Evolutionary conservation across 2,329 filamentous ascomycete species (phyloP).

Genomic region (Colletotrichum navitas): DNA sequence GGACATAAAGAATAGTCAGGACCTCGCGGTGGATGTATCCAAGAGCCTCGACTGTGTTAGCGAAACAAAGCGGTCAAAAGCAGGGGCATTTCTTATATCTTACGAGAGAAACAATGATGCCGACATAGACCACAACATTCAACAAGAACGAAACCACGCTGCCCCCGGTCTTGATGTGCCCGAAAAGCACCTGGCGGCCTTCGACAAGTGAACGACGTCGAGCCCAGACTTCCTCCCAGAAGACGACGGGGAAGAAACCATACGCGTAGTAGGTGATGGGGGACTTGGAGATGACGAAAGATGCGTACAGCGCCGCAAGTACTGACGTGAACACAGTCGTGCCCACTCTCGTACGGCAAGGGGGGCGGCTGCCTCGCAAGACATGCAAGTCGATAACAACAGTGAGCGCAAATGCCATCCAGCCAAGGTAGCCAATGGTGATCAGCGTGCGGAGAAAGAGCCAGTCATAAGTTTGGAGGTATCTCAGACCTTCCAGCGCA

Average conservation of each 20-base stretch:
- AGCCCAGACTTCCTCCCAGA: conserved; percentile 96
- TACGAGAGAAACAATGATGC: conserved; percentile 82
- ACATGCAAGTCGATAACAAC: conserved; percentile 92
- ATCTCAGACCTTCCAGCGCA: conserved; percentile 85
- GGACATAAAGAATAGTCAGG: conserved; percentile 82
- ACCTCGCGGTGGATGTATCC: conserved; percentile 94
- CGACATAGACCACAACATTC: conserved; percentile 76
- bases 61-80: not conserved
- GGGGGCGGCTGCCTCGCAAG: conserved; percentile 75
- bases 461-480: conserved; percentile 99
- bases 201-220: conserved; percentile 76
- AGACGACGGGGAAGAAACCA: conserved; percentile 89
- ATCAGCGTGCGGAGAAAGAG: conserved; percentile 91
- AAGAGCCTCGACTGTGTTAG: conserved; percentile 72
- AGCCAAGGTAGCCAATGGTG: conserved; percentile 91
- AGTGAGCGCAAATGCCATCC: conserved; percentile 92
- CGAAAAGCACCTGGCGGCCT: conserved; percentile 77
- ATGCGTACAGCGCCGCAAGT: conserved; percentile 81
- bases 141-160: conserved; percentile 71
- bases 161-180: conserved; percentile 72
- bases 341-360: conserved; percentile 71
- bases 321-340: conserved; percentile 79
- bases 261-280: conserved; percentile 91
- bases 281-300: conserved; percentile 83
- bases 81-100: conserved; percentile 53